These are phyloP conservation scores for Penicillium sp. DNA, from an alignment of 2,329 filamentous ascomycete genomes.

Conservation along the genomic window DNA sequence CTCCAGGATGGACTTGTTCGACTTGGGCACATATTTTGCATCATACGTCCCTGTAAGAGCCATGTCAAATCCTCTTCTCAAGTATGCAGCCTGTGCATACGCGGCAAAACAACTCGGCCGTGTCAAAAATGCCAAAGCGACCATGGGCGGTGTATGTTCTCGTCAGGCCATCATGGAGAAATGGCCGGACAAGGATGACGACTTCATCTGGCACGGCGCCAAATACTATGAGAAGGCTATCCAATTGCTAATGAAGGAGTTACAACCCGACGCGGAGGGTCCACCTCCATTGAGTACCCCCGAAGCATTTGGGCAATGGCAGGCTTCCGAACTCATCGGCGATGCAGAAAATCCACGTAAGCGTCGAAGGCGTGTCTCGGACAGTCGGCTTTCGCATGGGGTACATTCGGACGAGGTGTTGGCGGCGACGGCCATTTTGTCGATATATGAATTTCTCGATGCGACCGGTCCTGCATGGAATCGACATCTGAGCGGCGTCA, in stretches of 20 bases:
- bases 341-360: constrained; percentile 44
- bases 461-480: constrained; percentile 63
- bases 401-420: constrained; percentile 57
- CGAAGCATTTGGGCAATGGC: constrained; percentile 38
- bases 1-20: constrained; percentile 46
- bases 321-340: constrained; percentile 33
- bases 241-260: constrained; percentile 52
- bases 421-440: constrained; percentile 64
- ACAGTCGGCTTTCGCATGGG: constrained; percentile 44
- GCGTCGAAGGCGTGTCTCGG: constrained; percentile 40
- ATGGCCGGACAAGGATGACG: constrained; percentile 49
- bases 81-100: constrained; percentile 58
- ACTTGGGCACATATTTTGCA: constrained; percentile 58
- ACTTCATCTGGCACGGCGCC: constrained; percentile 61
- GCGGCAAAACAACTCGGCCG: constrained; percentile 61
- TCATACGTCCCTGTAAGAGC: constrained; percentile 60
- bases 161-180: constrained; percentile 54
- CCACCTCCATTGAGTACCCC: constrained; percentile 33
- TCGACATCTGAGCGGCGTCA: constrained; percentile 63
- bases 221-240: constrained; percentile 65
- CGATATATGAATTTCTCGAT: constrained; percentile 67
- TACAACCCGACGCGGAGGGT: constrained; percentile 37
- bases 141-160: constrained; percentile 46
- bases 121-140: constrained; percentile 52
- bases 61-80: constrained; percentile 47